Evolutionary conservation across 768 basidiomycete species (phyloP).

Genomic region (Wakefieldia striispora): DNA sequence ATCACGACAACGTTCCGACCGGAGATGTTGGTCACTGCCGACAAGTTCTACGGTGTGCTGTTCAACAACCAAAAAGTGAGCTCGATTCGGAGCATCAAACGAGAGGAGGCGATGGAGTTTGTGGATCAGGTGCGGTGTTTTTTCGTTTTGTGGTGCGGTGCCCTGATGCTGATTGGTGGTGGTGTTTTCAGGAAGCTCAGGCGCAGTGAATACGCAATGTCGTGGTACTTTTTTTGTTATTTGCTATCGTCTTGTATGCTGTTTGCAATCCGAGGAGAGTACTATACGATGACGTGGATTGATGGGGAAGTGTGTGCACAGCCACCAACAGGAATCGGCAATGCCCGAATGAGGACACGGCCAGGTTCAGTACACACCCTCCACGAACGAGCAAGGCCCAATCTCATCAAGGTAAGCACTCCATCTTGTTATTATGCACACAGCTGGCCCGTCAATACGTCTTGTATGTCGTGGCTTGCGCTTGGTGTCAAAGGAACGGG

Average conservation of each 20-base stretch:
- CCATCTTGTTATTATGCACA: background rate
- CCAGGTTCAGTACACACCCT: slow-evolving; percentile 3
- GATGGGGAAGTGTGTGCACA: too few species aligned
- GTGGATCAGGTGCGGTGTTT: slow-evolving; percentile 70
- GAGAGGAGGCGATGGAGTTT: slow-evolving; percentile 91
- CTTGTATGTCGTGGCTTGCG: background rate
- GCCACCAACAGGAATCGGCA: slow-evolving; percentile 25
- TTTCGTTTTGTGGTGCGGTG: background rate
- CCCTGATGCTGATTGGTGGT: background rate
- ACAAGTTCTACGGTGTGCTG: slow-evolving; percentile 96
- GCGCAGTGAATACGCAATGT: slow-evolving; percentile 39
- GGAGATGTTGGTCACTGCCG: slow-evolving; percentile 93
- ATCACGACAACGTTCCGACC: slow-evolving; percentile 98
- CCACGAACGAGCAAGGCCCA: slow-evolving; percentile 26
- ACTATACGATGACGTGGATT: too few species aligned
- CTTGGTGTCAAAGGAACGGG: background rate
- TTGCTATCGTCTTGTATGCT: slow-evolving; percentile 11
- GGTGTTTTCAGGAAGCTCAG: slow-evolving; percentile 41
- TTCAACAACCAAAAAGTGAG: slow-evolving; percentile 97
- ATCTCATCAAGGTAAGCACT: slow-evolving; percentile 28
- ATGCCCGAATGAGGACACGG: slow-evolving; percentile 14
- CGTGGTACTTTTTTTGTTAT: too few species aligned
- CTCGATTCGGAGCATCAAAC: slow-evolving; percentile 80
- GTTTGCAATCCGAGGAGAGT: background rate
- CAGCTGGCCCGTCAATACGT: background rate